Conservation (phyloP, 2,329 filamentous ascomycete species). For the Paracorniculantispora psalliotae region DNA sequence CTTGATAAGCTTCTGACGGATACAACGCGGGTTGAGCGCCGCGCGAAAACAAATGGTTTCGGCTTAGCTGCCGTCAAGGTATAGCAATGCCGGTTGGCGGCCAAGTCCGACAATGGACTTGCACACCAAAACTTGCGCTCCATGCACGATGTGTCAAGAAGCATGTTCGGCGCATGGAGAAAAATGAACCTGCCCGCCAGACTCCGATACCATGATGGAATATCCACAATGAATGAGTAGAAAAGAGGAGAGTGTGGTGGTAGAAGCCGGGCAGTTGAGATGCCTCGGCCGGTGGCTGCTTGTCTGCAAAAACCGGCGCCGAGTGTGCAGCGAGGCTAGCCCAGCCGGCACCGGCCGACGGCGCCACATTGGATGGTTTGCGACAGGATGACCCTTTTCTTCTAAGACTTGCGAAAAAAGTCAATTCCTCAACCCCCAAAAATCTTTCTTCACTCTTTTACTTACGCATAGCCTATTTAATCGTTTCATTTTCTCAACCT, state of each 20-base stretch:
- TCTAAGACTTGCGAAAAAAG: not conserved
- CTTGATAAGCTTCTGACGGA: not conserved
- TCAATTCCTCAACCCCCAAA: not conserved
- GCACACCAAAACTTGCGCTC: not conserved
- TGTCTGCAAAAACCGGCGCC: not conserved
- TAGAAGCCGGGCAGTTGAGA: not conserved
- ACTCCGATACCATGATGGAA: not conserved
- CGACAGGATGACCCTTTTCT: not conserved
- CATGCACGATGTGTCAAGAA: not conserved
- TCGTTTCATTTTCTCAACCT: not conserved
- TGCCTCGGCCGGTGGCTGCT: not conserved
- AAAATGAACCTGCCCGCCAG: not conserved
- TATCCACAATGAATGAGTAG: not conserved
- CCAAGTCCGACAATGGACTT: slow-evolving; percentile 8
- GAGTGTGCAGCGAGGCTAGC: not conserved
- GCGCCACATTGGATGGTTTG: slow-evolving; percentile 4
- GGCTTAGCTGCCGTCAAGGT: not conserved
- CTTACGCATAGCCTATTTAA: not conserved
- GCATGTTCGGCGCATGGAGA: not conserved
- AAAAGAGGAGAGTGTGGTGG: not conserved
- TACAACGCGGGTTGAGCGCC: not conserved
- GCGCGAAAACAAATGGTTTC: not conserved
- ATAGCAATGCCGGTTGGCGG: not conserved
- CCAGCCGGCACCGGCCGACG: slow-evolving; percentile 12
- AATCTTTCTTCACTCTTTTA: not conserved